These are phyloP conservation scores for Venturia pyrina DNA, from an alignment of 2,329 filamentous ascomycete species.

Conservation along the genomic window DNA sequence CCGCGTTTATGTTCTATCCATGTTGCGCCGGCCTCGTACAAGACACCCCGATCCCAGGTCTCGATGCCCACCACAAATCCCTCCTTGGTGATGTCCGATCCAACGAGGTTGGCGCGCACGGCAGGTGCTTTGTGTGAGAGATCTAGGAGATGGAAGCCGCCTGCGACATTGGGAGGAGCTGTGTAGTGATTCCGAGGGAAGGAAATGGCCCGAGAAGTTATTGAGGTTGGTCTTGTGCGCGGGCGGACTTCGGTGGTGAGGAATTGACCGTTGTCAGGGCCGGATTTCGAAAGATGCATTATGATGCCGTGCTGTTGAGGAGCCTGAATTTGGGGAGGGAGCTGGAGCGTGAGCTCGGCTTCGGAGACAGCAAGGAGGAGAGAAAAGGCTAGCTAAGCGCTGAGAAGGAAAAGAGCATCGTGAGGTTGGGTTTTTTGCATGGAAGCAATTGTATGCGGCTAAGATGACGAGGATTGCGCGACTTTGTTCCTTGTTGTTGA, in stretches of 20 bases:
- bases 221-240: constrained; percentile 13
- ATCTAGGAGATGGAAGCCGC: constrained; percentile 20
- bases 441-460: not conserved
- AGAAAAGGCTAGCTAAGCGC: not conserved
- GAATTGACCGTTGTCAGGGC: constrained; percentile 21
- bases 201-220: constrained; percentile 19
- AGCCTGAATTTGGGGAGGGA: not conserved
- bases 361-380: not conserved
- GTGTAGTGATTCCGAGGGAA: constrained; percentile 20
- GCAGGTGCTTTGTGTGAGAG: constrained; percentile 12
- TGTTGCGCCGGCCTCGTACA: constrained; percentile 18
- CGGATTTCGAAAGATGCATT: constrained; percentile 16
- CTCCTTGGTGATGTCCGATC: constrained; percentile 17
- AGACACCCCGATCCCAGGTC: constrained; percentile 18
- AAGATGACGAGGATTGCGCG: constrained; percentile 1
- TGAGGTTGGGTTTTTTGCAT: not conserved
- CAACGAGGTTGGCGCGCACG: constrained; percentile 20
- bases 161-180: constrained; percentile 20
- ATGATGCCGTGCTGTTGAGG: not conserved
- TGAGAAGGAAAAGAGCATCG: not conserved
- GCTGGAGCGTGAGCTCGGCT: not conserved
- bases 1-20: constrained; percentile 22
- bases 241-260: constrained; percentile 19
- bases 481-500: not conserved
- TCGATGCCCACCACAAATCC: constrained; percentile 19